Base-by-base conservation (phyloP, 2,329 filamentous ascomycete species). In the Stagonosporopsis rhizophila region DNA sequence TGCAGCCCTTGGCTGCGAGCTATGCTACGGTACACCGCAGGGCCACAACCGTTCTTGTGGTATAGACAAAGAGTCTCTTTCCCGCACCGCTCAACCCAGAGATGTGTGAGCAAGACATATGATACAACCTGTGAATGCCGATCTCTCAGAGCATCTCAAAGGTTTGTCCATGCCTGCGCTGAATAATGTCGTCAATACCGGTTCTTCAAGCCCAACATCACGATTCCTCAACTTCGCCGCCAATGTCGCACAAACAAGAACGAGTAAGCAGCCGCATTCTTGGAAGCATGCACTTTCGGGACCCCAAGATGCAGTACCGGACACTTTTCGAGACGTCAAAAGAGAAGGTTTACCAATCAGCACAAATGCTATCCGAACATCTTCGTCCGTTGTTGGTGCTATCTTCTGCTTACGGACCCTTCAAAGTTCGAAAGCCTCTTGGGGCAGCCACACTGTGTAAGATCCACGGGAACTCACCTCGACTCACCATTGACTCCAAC, bases 321-420 rank as follows among this genome's bases (percentile, higher is more conserved):
- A 28, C 32, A 39, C 47, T 39, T 47, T 20, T 4, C 15, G 12
- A 22, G 6, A 27, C 32, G 27, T 22, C 23, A 34, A 14, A 46
- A 28, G 23, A 19, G 28, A 46, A 17, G 37, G 12, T 34, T 52
- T 47, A 52, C 47, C 47, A 44, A 56, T 52, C 53, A 47, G 12
- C 8, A 4, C 6, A 8, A 4, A 12, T 14, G 15, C 44, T 32
- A 25, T 47, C 47, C 53, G 53, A 44, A 52, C 11, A 25, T 28
- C 53, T 56, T 56, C 47, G 53, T 56, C 53, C 53, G 53, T 42
- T 44, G 47, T 42, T 25, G 25, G 44, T 38, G 37, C 42, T 22
- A 35, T 47, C 44, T 23, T 34, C 15, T 35, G 53, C 53, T 56
- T 46, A 52, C 34, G 42, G 34, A 56, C 47, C 42, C 53, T 56